Evolutionary conservation across 306 rosid genomes (phyloP).

Genomic region (Canavalia ensiformis): DNA sequence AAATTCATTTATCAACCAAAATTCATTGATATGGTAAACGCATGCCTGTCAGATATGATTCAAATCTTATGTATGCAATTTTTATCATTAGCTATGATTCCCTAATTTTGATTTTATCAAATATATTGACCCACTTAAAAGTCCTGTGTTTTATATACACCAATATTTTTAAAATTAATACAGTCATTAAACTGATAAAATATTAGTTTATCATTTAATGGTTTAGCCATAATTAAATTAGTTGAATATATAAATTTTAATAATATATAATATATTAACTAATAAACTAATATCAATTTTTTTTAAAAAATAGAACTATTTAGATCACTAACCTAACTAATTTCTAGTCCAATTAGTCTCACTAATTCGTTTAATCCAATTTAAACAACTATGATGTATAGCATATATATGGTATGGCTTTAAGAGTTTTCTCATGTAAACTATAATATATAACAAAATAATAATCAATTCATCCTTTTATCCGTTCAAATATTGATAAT

Average conservation of each 20-base stretch:
- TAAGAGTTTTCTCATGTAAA: background rate
- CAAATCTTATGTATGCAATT: background rate
- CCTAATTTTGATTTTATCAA: background rate
- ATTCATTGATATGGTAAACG: background rate
- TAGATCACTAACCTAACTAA: no score
- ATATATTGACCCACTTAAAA: background rate
- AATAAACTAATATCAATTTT: no score
- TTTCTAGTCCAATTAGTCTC: no score
- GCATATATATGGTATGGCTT: background rate
- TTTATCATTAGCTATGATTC: slow-evolving; percentile 1
- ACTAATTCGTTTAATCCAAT: no score
- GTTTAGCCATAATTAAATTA: no score
- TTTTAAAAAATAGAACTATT: no score
- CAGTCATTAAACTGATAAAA: no score
- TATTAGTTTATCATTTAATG: no score
- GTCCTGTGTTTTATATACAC: background rate
- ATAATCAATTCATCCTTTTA: background rate
- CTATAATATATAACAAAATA: background rate
- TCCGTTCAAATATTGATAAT: background rate
- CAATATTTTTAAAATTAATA: no score
- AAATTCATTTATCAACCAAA: background rate
- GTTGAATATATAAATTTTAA: no score
- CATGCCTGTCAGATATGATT: background rate
- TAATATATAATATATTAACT: no score
- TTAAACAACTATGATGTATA: no score